Percentiles rank a stretch among this genome's conserved stretches.
Evolutionary conservation across 164 flowering plant genomes (phyloP).

Genomic region (Litsea cubeba): DNA sequence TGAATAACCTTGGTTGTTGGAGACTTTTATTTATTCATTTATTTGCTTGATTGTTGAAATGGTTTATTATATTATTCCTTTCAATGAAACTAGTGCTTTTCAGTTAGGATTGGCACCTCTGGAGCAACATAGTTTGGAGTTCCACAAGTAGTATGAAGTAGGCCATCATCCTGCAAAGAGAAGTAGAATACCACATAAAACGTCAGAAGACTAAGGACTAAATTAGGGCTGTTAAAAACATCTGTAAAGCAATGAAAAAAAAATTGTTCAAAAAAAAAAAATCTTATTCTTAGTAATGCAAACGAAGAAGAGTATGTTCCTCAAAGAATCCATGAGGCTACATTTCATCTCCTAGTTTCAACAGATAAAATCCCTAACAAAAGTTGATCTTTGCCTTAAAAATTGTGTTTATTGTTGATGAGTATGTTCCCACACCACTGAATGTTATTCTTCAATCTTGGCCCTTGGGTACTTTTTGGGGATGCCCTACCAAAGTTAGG

Average conservation of each 20-base stretch:
- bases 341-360: neutral
- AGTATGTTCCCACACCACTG: neutral
- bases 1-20: neutral
- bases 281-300: neutral
- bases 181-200: neutral
- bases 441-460: neutral
- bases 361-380: neutral
- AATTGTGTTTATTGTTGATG: neutral
- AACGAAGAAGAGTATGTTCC: neutral
- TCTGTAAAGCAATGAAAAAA: neutral
- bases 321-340: neutral
- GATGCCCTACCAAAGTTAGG: neutral
- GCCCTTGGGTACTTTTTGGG: neutral
- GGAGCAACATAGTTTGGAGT: slow-evolving; percentile 54
- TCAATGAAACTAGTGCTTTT: neutral
- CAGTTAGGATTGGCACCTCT: slow-evolving; percentile 23
- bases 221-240: neutral
- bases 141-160: slow-evolving; percentile 49
- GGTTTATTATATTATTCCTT: neutral
- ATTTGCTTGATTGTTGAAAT: too few species aligned
- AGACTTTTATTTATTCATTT: too few species aligned
- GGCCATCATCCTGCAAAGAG: slow-evolving; percentile 67
- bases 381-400: neutral
- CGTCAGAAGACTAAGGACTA: neutral
- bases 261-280: neutral